Evolutionary conservation across 2,329 filamentous ascomycete species (phyloP).

Genomic region (Cladosporium sp.): DNA sequence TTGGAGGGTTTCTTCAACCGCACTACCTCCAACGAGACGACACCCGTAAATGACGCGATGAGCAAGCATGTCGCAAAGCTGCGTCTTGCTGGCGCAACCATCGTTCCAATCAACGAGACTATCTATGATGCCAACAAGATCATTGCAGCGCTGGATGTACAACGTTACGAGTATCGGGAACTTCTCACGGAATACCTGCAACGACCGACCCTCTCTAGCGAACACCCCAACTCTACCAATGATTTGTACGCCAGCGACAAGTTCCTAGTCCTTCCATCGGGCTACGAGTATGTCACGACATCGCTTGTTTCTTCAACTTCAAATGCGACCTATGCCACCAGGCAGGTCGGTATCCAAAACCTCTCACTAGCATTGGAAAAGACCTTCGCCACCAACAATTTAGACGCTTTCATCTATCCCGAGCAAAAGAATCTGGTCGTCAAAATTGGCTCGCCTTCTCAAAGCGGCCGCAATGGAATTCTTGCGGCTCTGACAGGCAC

Average conservation of each 20-base stretch:
- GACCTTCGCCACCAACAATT: constrained; percentile 52
- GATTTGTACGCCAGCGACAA: constrained; percentile 54
- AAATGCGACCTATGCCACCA: constrained; percentile 50
- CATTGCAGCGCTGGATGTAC: constrained; percentile 55
- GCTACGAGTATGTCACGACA: constrained; percentile 58
- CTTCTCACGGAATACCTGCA: constrained; percentile 59
- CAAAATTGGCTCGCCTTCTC: constrained; percentile 57
- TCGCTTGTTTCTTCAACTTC: constrained; percentile 55
- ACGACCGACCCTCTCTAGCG: constrained; percentile 45
- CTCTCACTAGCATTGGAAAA: constrained; percentile 55
- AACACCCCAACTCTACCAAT: constrained; percentile 49
- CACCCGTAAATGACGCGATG: constrained; percentile 60
- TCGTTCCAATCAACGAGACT: constrained; percentile 54
- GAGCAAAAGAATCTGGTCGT: constrained; percentile 67
- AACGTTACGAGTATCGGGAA: constrained; percentile 62
- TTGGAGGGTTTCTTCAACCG: constrained; percentile 62
- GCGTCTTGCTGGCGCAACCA: constrained; percentile 48
- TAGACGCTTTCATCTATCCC: constrained; percentile 65
- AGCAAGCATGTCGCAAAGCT: constrained; percentile 51
- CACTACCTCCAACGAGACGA: constrained; percentile 54
- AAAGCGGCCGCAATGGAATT: constrained; percentile 63
- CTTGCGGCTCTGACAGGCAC: constrained; percentile 56
- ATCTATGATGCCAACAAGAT: constrained; percentile 58
- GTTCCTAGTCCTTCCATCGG: constrained; percentile 62
- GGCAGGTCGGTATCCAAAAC: constrained; percentile 53